Evolutionary conservation across 305 asterid genomes (phyloP), one percentile per base, ranked within the genome.

Genomic region (Rubia tinctorum): DNA sequence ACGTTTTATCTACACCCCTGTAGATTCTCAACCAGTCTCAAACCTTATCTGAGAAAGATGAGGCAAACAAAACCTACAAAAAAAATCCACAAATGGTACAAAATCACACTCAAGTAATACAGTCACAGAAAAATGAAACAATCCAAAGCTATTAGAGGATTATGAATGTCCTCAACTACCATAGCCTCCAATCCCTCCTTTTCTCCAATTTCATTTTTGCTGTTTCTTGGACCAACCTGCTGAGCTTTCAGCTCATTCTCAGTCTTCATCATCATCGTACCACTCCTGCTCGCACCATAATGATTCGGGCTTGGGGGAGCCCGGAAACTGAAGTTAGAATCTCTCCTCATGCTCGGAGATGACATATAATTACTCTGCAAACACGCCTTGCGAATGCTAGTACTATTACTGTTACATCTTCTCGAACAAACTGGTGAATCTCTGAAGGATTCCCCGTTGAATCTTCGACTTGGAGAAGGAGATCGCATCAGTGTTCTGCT

Each of bases 91-190:
- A 73, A 61, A 49, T 14, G n/a, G 10, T 9, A 9, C 5, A 17
- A 18, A 2, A 62, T 20, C 70, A 42, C 62, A 15, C 45, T n/a
- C 66, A 13, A 34, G 39, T 34, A 14, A 49, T 14, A 17, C 55
- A 13, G 12, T 79, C 65, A 91, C 66, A 91, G 83, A 68, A 91
- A 91, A 79, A 91, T 91, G 77, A 91, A 91, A 77, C 96, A 91
- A 78, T 91, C 97, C 88, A 91, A 79, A 27, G 97, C 93, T 71
- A 91, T 88, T 11, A 68, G 91, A 53, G 97, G 96, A 82, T 89
- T 91, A 27, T 84, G 69, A 27, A 89, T 72, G 68, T 91, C 94
- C 79, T 91, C 93, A 86, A 82, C 74, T 30, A 85, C 63, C n/a
- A 78, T 73, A 39, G 71, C 49, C 82, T 89, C 90, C 73, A 77